Percentiles rank a stretch among this genome's conserved stretches.
phyloP scores from a whole-genome alignment of 495 filamentous ascomycete species.

The Aspergillus diversus region DNA sequence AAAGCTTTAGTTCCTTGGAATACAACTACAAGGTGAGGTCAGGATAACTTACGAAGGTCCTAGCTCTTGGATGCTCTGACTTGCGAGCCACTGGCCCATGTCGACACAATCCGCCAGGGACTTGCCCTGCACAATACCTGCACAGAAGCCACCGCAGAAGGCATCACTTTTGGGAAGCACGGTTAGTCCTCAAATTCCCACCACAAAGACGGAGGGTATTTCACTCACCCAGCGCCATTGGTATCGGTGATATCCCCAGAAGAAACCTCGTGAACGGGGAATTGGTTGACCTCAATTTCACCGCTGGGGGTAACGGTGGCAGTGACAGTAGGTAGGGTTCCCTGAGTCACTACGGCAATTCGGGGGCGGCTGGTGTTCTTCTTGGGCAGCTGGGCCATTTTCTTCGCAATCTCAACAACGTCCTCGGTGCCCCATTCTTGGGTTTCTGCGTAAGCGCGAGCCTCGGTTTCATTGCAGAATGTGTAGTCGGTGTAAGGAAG shows the following conservation, averaged over 20 bases:
- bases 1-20: neutral
- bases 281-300: slow-evolving; percentile 71
- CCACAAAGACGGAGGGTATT: neutral
- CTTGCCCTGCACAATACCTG: slow-evolving; percentile 85
- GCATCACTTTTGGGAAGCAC: slow-evolving; percentile 67
- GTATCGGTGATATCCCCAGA: slow-evolving; percentile 85
- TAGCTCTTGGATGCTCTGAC: slow-evolving; percentile 86
- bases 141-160: slow-evolving; percentile 91
- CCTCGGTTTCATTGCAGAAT: slow-evolving; percentile 97
- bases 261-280: slow-evolving; percentile 75
- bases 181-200: slow-evolving; percentile 5
- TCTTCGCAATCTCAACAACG: slow-evolving; percentile 84
- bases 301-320: slow-evolving; percentile 63
- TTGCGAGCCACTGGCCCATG: slow-evolving; percentile 94
- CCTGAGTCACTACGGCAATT: slow-evolving; percentile 90
- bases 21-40: neutral
- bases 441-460: slow-evolving; percentile 77
- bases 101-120: slow-evolving; percentile 74
- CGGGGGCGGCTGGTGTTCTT: slow-evolving; percentile 78
- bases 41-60: slow-evolving; percentile 80
- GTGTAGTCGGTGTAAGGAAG: slow-evolving; percentile 94
- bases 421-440: slow-evolving; percentile 73
- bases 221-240: slow-evolving; percentile 82
- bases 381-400: slow-evolving; percentile 87
- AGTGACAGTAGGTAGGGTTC: slow-evolving; percentile 84